Base-by-base conservation (phyloP, 2,329 filamentous ascomycete species). In the Sclerotinia trifoliorum region DNA sequence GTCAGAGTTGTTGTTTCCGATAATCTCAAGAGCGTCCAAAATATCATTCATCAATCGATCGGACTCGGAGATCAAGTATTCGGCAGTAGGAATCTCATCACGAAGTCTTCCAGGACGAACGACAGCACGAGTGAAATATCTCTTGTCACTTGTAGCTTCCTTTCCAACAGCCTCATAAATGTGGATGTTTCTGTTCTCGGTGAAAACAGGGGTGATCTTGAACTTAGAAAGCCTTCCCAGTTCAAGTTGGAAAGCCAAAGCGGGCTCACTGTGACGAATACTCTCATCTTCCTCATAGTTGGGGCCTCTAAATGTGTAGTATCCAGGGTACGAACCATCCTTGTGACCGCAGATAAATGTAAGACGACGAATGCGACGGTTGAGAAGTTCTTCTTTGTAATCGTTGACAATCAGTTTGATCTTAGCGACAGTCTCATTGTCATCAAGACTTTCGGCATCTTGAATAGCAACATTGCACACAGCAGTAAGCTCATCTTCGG, bases 1-100 rank as follows among this genome's bases (percentile, higher is more conserved):
- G 84, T 99, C 95, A 64, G 95, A 97, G 83, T 96, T 96, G 84
- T 97, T 98, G 85, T 97, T 97, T 78, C 95, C 95, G 78, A 97
- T 96, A 75, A 99, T 97, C 85, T 99, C 95, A 69, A 99, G 85
- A 56, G 95, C 95, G 78, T 99, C 95, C 65, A 98, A 88, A 77
- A 99, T 98, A 78, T 99, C 95, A 79, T 93, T 98, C 86, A 99
- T 94, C 75, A 98, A 85, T 72, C 95, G 90, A 78, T 99, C 94
- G 51, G 94, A 94, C 83, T 99, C 95, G 0, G 94, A 97, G 75
- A 97, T 96, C 78, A 99, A 87, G 81, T 99, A 99, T 81, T 99
- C 95, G 0, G 93, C 93, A n/a, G 94, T 98, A 49, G 95, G 94
- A 71, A 99, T 98, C 81, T 98, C 94, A 77, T 99, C 95, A 74